Evolutionary conservation across 163 green algal species (phyloP).

Genomic region (Volvox carteri): DNA sequence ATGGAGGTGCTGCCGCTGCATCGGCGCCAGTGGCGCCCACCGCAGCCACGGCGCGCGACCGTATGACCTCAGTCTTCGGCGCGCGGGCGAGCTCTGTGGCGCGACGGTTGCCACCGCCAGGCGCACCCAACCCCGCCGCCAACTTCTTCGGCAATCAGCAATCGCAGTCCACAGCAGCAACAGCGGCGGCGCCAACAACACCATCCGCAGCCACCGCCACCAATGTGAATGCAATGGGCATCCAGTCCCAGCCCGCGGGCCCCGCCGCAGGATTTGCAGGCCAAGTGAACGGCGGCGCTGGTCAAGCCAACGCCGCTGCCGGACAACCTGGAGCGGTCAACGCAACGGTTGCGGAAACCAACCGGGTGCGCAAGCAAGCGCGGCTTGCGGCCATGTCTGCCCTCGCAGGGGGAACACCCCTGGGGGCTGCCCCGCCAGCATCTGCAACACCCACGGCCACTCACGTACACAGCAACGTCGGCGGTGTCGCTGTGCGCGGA

Average conservation of each 20-base stretch:
- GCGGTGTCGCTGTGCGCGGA: neutral
- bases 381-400: slow-evolving; percentile 82
- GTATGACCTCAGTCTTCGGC: slow-evolving; percentile 3
- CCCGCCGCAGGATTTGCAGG: no score
- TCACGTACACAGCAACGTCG: neutral
- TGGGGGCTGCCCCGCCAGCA: neutral
- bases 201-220: neutral
- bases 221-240: neutral
- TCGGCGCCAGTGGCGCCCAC: neutral
- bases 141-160: slow-evolving; percentile 13
- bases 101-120: neutral
- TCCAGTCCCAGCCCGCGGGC: neutral
- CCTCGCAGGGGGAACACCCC: slow-evolving; percentile 75
- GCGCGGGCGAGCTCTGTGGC: neutral
- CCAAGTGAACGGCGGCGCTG: neutral
- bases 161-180: slow-evolving; percentile 1
- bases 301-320: neutral
- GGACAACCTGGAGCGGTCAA: no score
- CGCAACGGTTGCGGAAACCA: neutral
- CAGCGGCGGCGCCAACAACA: neutral
- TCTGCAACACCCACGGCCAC: neutral
- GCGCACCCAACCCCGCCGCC: neutral
- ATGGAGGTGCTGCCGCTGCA: neutral
- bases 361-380: slow-evolving; percentile 45
- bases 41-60: slow-evolving; percentile 34